Conservation (phyloP, 176 grass and related monocot genomes). For the Zoysia japonica region DNA sequence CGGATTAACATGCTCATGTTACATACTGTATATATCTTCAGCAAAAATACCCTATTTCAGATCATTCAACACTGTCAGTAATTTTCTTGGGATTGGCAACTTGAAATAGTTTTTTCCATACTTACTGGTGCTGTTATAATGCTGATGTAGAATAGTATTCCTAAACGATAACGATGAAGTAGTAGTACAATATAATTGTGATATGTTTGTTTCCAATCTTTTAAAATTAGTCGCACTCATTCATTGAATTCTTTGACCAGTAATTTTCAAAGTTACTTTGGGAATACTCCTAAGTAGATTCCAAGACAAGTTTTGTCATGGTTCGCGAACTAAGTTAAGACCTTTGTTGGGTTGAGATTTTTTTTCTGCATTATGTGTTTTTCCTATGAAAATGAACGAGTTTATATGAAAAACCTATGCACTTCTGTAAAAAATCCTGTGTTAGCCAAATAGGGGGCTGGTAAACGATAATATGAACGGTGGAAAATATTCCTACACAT, state of each 20-base stretch:
- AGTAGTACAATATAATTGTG: background rate
- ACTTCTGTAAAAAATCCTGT: too few species aligned
- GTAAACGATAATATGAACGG: background rate
- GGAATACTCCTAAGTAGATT: background rate
- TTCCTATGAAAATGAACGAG: too few species aligned
- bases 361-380: too few species aligned
- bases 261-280: background rate
- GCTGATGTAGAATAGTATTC: background rate
- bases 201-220: background rate
- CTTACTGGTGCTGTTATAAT: background rate
- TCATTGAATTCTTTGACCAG: constrained; percentile 5
- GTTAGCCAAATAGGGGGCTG: background rate
- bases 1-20: background rate
- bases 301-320: background rate
- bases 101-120: background rate
- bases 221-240: background rate
- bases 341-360: too few species aligned
- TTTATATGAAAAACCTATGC: too few species aligned
- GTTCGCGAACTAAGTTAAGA: background rate
- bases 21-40: background rate
- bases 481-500: background rate
- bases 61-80: background rate
- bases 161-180: background rate
- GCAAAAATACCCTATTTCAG: background rate
- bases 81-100: background rate